Evolutionary conservation across 768 basidiomycete species (phyloP).

Genomic region (Kwoniella dendrophila): DNA sequence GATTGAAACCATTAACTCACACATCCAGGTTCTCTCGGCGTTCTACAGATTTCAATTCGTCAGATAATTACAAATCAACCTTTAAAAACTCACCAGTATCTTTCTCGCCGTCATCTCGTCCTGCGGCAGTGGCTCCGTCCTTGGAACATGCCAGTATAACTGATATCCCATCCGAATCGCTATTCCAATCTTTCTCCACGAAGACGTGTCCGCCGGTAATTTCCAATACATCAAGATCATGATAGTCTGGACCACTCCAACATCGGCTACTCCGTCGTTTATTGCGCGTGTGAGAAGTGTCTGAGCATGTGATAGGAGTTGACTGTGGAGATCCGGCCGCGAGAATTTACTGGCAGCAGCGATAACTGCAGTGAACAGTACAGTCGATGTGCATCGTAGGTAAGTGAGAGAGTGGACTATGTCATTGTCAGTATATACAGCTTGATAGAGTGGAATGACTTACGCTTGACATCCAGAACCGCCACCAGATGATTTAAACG

Average conservation of each 20-base stretch:
- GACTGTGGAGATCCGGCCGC: constrained; percentile 67
- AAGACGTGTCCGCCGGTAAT: constrained; percentile 73
- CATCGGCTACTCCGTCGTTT: constrained; percentile 72
- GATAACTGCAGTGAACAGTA: constrained; percentile 81
- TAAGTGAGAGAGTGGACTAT: constrained; percentile 73
- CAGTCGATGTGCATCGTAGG: constrained; percentile 75
- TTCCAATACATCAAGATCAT: constrained; percentile 88
- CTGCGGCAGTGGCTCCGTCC: constrained; percentile 26
- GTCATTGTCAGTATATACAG: constrained; percentile 14
- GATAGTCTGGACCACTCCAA: constrained; percentile 87
- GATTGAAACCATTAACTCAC: constrained; percentile 20
- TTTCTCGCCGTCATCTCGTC: constrained; percentile 33
- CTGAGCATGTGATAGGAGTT: constrained; percentile 71
- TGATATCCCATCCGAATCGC: constrained; percentile 41
- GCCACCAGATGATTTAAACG: constrained; percentile 37
- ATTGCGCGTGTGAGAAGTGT: constrained; percentile 77
- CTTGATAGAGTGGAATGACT: constrained; percentile 1
- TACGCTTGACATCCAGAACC: constrained; percentile 30
- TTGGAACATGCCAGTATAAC: constrained; percentile 34
- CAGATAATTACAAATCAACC: background rate
- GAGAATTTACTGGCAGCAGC: constrained; percentile 86
- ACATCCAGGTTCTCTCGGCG: constrained; percentile 39
- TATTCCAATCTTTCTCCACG: constrained; percentile 39
- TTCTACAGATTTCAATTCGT: constrained; percentile 17
- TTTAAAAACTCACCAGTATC: constrained; percentile 32